phyloP scores from a whole-genome alignment of 164 flowering plant genomes.

The Vitis riparia region DNA sequence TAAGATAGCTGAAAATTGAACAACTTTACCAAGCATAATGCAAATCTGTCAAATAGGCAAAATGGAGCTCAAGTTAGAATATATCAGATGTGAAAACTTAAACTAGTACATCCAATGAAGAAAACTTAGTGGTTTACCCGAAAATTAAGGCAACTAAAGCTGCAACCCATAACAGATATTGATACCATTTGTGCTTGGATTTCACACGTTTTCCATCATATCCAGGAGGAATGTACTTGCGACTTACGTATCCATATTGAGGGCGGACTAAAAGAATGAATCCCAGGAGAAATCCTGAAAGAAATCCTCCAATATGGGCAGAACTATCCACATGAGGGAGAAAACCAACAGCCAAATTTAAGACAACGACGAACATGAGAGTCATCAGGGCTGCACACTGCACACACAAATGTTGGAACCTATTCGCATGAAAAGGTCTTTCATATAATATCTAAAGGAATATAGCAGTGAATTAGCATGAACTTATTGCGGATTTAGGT shows the following conservation, averaged over 20 bases:
- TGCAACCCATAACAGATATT: slow-evolving; percentile 37
- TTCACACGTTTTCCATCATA: slow-evolving; percentile 36
- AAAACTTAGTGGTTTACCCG: slow-evolving; percentile 16
- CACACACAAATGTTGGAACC: background rate
- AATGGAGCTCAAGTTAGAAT: background rate
- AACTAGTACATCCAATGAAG: background rate
- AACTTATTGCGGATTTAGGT: too few species aligned
- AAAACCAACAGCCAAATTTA: slow-evolving; percentile 58
- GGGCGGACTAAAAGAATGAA: slow-evolving; percentile 67
- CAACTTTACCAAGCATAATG: background rate
- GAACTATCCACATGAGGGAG: slow-evolving; percentile 57
- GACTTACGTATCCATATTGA: slow-evolving; percentile 60
- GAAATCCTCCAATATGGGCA: slow-evolving; percentile 68
- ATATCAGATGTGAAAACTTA: background rate
- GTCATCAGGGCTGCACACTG: slow-evolving; percentile 55
- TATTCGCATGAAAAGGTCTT: too few species aligned
- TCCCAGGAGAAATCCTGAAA: slow-evolving; percentile 65
- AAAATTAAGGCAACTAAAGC: slow-evolving; percentile 30
- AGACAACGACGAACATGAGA: slow-evolving; percentile 36
- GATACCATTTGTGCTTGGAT: slow-evolving; percentile 57
- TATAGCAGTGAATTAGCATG: too few species aligned
- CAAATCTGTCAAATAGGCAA: slow-evolving; percentile 1
- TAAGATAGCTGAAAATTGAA: background rate
- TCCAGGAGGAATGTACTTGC: slow-evolving; percentile 49
- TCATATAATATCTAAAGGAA: too few species aligned